phyloP scores from a whole-genome alignment of 768 basidiomycete species.

The Mycena alexandri region DNA sequence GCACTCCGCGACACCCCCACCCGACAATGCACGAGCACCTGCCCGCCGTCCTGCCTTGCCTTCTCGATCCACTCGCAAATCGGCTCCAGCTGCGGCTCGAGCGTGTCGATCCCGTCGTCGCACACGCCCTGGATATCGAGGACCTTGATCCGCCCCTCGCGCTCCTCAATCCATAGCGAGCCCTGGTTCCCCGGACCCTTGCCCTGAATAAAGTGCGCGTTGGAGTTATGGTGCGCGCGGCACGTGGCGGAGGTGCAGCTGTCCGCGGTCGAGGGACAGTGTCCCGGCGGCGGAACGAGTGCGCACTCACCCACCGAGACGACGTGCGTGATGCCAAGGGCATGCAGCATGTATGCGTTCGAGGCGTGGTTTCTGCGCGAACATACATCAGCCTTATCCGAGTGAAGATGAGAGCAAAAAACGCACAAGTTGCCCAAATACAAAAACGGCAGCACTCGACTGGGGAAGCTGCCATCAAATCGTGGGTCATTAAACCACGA shows the following conservation, averaged over 20 bases:
- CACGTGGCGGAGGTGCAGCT: constrained; percentile 33
- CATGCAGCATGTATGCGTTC: constrained; percentile 96
- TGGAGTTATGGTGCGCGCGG: constrained; percentile 47
- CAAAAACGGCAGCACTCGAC: constrained; percentile 90
- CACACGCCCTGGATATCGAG: constrained; percentile 93
- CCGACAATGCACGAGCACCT: constrained; percentile 95
- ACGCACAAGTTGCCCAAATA: constrained; percentile 96
- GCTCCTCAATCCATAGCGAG: constrained; percentile 89
- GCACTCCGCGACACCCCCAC: constrained; percentile 98
- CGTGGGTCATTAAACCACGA: constrained; percentile 95
- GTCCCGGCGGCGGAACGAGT: constrained; percentile 64
- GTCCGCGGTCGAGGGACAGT: constrained; percentile 43
- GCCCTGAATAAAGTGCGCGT: constrained; percentile 53
- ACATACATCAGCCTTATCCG: constrained; percentile 25
- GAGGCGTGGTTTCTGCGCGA: constrained; percentile 85
- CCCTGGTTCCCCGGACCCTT: constrained; percentile 69
- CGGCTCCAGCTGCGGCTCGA: constrained; percentile 61
- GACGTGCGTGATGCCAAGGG: constrained; percentile 96
- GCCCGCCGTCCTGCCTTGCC: constrained; percentile 85
- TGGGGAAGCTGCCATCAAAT: constrained; percentile 97
- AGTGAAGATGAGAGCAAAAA: constrained; percentile 19
- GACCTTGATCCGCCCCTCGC: constrained; percentile 90
- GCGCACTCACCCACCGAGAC: constrained; percentile 98
- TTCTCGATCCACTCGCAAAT: constrained; percentile 96
- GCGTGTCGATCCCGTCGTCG: constrained; percentile 96